These are phyloP conservation scores for Colletotrichum horii DNA, from an alignment of 2,329 filamentous ascomycete species.

Conservation along the genomic window DNA sequence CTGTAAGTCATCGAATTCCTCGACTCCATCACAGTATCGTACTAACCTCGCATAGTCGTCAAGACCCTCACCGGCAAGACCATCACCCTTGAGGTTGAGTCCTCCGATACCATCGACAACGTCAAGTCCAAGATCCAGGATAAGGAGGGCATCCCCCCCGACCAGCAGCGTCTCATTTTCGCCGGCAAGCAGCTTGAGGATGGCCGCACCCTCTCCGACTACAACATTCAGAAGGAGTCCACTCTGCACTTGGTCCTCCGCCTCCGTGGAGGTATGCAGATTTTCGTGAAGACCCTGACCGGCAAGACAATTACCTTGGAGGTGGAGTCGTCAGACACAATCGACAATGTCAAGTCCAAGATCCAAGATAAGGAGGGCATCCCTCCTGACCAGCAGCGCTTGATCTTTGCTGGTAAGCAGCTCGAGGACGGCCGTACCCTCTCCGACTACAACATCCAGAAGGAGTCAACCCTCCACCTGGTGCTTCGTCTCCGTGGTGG, in stretches of 20 bases:
- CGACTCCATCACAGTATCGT: fast-evolving
- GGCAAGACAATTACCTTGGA: conserved; percentile 96
- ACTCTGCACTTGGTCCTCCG: conserved; percentile 87
- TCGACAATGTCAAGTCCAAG: conserved; percentile 94
- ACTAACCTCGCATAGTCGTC: conserved; percentile 50
- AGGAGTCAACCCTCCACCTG: conserved; percentile 81
- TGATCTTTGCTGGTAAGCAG: conserved; percentile 95
- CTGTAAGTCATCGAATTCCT: conserved; percentile 34
- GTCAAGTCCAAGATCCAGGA: conserved; percentile 98
- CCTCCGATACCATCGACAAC: conserved; percentile 91
- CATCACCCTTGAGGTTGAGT: conserved; percentile 90
- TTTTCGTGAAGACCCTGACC: conserved; percentile 85
- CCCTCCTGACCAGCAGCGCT: conserved; percentile 90
- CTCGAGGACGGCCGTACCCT: conserved; percentile 90
- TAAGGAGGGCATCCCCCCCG: conserved; percentile 95
- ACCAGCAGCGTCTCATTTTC: conserved; percentile 96
- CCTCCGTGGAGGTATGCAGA: conserved; percentile 89
- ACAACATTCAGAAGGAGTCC: conserved; percentile 95
- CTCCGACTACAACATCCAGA: conserved; percentile 96
- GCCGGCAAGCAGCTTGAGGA: conserved; percentile 97
- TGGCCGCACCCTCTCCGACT: conserved; percentile 86
- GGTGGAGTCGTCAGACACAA: conserved; percentile 87
- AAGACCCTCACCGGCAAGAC: conserved; percentile 93
- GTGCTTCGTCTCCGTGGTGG: conserved; percentile 88
- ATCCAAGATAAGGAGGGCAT: conserved; percentile 95